Evolutionary conservation across 805 yeast genomes (phyloP), one percentile per base, ranked within the genome.

Genomic region (Ogataea trehalophila): DNA sequence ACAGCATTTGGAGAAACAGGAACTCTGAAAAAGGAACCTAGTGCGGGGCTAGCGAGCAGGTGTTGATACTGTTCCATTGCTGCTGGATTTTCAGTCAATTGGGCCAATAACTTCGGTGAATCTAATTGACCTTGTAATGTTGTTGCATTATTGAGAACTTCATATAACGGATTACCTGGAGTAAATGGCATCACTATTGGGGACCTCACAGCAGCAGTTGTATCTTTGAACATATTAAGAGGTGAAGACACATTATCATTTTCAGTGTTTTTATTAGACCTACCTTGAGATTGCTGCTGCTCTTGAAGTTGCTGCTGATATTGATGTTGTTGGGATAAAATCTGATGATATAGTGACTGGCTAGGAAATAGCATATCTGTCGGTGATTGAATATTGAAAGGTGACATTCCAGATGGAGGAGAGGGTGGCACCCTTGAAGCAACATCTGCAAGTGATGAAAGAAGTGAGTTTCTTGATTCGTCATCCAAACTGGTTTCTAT

Each of bases 51-150:
- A 15, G 53, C 44, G 7, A 50, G 33, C 5, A 59, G 37, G 22
- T 40, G 37, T 41, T 57, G 60, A 34, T 53, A 55, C 39, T 60
- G 59, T 34, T 58, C 59, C 50, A 57, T 46, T 2, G 58, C 59
- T 4, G 51, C 42, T 20, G 61, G 63, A 36, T 58, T 58, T 13
- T 52, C 57, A 29, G 42, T 52, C 11, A 59, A 46, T 37, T 58
- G 60, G 5, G 57, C 55, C 18, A 55, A 31, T 22, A 60, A 48
- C 22, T 47, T 53, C 4, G 65, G 63, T 1, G 63, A 60, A 46
- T 60, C 61, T 14, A 59, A 37, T 18, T 46, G 45, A n/a, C 61
- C 60, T 35, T 52, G 48, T 1, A 48, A 34, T 15, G 53, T 51
- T 7, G 60, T 51, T 17, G 59, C 34, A 42, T 41, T 54, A 42